Percentiles rank a stretch among this genome's conserved stretches.
phyloP scores from a whole-genome alignment of 345 rosid genomes.

The Eucalyptus shirleyi region DNA sequence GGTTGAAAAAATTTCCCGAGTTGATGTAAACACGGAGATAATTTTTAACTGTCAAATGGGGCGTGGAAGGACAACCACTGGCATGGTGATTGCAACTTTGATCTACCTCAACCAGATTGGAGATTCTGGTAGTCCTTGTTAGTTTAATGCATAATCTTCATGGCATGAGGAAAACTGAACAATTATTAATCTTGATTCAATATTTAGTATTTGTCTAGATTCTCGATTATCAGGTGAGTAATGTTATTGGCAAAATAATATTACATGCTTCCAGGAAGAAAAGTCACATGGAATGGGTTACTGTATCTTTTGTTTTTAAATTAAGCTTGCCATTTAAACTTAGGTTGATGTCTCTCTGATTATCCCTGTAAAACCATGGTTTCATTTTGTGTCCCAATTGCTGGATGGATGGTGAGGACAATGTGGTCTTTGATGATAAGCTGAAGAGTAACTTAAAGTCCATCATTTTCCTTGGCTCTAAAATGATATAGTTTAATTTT shows the following conservation, averaged over 20 bases:
- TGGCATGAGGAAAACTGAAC: not conserved
- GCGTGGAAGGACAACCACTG: slow-evolving; percentile 97
- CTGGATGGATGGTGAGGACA: not conserved
- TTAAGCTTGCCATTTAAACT: not conserved
- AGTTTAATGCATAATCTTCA: not conserved
- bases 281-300: not conserved
- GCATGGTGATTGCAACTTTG: slow-evolving; percentile 97
- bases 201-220: not conserved
- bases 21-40: slow-evolving; percentile 59
- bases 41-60: slow-evolving; percentile 99
- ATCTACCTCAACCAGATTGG: slow-evolving; percentile 83
- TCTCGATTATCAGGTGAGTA: not conserved
- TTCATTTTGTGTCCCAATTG: not conserved
- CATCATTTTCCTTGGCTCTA: not conserved
- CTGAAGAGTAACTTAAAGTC: not conserved
- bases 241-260: not conserved
- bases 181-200: not conserved
- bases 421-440: not conserved
- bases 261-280: not conserved
- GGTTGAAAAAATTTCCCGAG: slow-evolving; percentile 80
- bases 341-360: not conserved
- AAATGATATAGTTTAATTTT: not conserved
- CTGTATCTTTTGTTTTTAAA: not conserved
- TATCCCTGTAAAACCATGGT: not conserved
- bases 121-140: slow-evolving; percentile 59